Conservation (phyloP, 2,329 filamentous ascomycete genomes). For the Colletotrichum shisoi region DNA sequence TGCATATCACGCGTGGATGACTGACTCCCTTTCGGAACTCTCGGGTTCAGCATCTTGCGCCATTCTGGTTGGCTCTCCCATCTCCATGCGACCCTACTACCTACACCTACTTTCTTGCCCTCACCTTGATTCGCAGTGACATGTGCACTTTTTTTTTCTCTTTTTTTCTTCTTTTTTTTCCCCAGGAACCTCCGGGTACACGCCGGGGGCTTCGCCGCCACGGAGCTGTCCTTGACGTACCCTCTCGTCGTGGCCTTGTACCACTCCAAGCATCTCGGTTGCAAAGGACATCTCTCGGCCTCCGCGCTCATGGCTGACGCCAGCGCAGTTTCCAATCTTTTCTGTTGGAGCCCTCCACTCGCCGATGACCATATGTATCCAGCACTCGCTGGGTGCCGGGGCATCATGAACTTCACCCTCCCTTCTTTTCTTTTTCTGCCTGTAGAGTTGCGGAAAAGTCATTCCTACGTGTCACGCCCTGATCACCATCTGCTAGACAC, state of each 20-base stretch:
- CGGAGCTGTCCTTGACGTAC: slow-evolving; percentile 10
- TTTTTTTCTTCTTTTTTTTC: not conserved
- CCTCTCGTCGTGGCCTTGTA: slow-evolving; percentile 3
- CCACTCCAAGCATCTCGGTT: slow-evolving; percentile 24
- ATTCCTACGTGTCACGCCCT: no score
- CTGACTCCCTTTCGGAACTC: slow-evolving; percentile 21
- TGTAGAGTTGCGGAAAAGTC: not conserved
- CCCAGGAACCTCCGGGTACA: slow-evolving; percentile 1
- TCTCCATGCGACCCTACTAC: slow-evolving; percentile 17
- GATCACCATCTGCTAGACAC: not conserved
- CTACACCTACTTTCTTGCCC: not conserved
- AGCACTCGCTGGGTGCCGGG: slow-evolving; percentile 5
- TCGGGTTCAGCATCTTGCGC: slow-evolving; percentile 19
- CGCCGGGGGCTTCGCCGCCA: not conserved
- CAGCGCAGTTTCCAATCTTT: not conserved
- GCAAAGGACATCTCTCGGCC: slow-evolving; percentile 28
- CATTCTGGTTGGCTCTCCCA: slow-evolving; percentile 5
- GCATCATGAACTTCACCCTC: not conserved
- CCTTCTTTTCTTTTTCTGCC: not conserved
- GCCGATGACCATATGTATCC: slow-evolving; percentile 21
- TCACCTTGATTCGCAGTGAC: slow-evolving; percentile 6
- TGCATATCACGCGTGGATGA: slow-evolving; percentile 13
- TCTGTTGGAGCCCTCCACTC: slow-evolving; percentile 8
- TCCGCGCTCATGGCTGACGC: slow-evolving; percentile 7
- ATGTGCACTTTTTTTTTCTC: no score